A percentile compares a stretch with the other conserved stretches of the same genome.
These are phyloP conservation scores for Iberis amara DNA, from an alignment of 441 rosid genomes.

Conservation along the genomic window DNA sequence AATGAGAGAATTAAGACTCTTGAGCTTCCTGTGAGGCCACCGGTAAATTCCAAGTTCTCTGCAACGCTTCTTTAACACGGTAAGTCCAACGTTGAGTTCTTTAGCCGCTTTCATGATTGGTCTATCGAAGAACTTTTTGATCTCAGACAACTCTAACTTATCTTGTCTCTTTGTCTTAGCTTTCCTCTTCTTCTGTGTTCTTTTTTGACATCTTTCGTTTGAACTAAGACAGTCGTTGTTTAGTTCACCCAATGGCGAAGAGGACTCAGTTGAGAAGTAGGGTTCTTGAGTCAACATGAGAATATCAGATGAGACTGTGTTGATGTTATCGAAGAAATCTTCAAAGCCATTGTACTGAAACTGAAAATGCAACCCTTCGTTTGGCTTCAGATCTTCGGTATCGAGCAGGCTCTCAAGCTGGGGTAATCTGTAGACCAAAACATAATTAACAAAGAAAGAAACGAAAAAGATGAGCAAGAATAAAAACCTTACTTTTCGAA, in stretches of 20 bases:
- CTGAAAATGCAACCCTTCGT: not conserved
- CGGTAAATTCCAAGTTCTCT: constrained; percentile 59
- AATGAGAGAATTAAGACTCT: constrained; percentile 54
- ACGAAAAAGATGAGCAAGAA: constrained; percentile 13
- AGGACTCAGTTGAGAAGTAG: constrained; percentile 3
- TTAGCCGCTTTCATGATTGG: constrained; percentile 62
- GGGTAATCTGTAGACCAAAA: constrained; percentile 30
- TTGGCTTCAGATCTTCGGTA: constrained; percentile 9
- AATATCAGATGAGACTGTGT: constrained; percentile 14
- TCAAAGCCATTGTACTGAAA: constrained; percentile 19
- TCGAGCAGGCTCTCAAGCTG: constrained; percentile 24
- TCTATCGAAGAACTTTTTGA: constrained; percentile 43
- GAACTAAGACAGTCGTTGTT: not conserved
- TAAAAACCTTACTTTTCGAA: constrained; percentile 6
- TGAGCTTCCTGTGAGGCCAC: constrained; percentile 82
- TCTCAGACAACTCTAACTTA: constrained; percentile 36
- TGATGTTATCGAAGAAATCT: constrained; percentile 20
- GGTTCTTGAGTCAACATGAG: constrained; percentile 24
- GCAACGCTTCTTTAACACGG: constrained; percentile 64
- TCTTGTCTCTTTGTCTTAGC: constrained; percentile 26
- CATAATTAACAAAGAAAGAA: not conserved
- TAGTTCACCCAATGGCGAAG: constrained; percentile 6
- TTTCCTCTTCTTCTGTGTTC: constrained; percentile 12
- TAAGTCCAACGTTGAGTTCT: constrained; percentile 58
- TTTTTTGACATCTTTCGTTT: constrained; percentile 9